Evolutionary conservation across 208 protist genomes (phyloP).

Genomic region (Wallacemonas sp.): DNA sequence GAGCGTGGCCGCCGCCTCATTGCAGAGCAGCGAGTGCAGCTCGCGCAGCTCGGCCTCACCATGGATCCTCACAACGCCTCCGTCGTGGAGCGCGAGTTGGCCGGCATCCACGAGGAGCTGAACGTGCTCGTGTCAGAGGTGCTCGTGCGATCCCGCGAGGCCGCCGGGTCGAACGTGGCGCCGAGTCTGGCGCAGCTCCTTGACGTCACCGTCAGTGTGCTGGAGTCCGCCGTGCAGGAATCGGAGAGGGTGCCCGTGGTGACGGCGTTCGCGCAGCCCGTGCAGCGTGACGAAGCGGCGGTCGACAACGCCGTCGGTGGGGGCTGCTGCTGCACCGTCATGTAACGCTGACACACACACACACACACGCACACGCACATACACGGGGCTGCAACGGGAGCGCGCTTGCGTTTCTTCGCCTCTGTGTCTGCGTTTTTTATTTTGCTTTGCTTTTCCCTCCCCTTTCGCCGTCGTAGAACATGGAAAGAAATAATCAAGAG

Average conservation of each 20-base stretch:
- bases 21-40: slow-evolving; percentile 59
- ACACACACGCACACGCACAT: too few species aligned
- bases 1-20: slow-evolving; percentile 51
- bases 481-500: too few species aligned
- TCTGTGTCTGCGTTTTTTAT: neutral
- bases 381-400: too few species aligned
- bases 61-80: slow-evolving; percentile 50
- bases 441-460: neutral
- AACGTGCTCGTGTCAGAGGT: slow-evolving; percentile 71
- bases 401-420: neutral
- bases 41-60: slow-evolving; percentile 41
- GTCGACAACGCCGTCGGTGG: slow-evolving; percentile 4
- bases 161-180: slow-evolving; percentile 20
- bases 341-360: slow-evolving; percentile 29
- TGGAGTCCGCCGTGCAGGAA: slow-evolving; percentile 41
- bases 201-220: slow-evolving; percentile 54
- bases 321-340: slow-evolving; percentile 29
- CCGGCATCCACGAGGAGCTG: slow-evolving; percentile 55
- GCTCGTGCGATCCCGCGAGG: slow-evolving; percentile 43
- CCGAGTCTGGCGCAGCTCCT: slow-evolving; percentile 67
- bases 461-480: too few species aligned
- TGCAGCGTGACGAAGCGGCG: slow-evolving; percentile 17
- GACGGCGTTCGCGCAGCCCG: slow-evolving; percentile 38
- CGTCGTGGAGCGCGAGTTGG: slow-evolving; percentile 49
- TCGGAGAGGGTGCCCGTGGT: slow-evolving; percentile 48